Evolutionary conservation across 2,329 filamentous ascomycete species (phyloP).

Genomic region (Xylaria sp.): DNA sequence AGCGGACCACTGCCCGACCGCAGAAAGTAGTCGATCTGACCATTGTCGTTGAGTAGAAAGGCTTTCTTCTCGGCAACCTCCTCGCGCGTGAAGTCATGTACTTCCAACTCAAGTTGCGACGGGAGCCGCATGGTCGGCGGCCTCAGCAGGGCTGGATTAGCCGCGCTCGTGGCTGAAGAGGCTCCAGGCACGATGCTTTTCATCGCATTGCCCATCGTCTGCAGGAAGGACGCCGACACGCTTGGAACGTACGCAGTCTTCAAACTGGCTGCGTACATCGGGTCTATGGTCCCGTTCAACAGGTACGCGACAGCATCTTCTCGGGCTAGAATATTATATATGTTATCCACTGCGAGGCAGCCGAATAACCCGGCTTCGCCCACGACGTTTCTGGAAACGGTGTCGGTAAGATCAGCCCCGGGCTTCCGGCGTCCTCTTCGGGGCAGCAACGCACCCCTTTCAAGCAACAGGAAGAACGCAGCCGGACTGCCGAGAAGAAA

Average conservation of each 20-base stretch:
- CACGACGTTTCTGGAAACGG: conserved; percentile 62
- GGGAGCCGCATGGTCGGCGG: conserved; percentile 54
- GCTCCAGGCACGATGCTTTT: conserved; percentile 63
- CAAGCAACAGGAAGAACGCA: conserved; percentile 89
- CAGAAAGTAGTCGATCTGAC: conserved; percentile 90
- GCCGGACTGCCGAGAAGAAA: conserved; percentile 90
- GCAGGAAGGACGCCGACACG: conserved; percentile 66
- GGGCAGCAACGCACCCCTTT: conserved; percentile 71
- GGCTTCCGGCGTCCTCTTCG: conserved; percentile 76
- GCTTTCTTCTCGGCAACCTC: conserved; percentile 90
- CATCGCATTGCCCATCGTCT: conserved; percentile 65
- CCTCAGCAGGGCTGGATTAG: conserved; percentile 33
- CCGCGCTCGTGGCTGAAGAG: conserved; percentile 34
- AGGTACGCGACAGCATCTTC: conserved; percentile 84
- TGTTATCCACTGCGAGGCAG: conserved; percentile 90
- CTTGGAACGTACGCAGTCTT: conserved; percentile 80
- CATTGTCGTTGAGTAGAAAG: conserved; percentile 89
- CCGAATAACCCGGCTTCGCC: conserved; percentile 82
- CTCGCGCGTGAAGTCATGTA: conserved; percentile 91
- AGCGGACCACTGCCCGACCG: conserved; percentile 82
- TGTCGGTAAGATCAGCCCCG: conserved; percentile 67
- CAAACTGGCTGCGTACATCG: conserved; percentile 73
- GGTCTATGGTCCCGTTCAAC: conserved; percentile 87
- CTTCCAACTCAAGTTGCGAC: conserved; percentile 84
- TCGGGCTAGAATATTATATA: conserved; percentile 85